Percentiles rank a stretch among this genome's conserved stretches.
phyloP scores from a whole-genome alignment of 257 asterid species.

The Plectranthus barbatus region DNA sequence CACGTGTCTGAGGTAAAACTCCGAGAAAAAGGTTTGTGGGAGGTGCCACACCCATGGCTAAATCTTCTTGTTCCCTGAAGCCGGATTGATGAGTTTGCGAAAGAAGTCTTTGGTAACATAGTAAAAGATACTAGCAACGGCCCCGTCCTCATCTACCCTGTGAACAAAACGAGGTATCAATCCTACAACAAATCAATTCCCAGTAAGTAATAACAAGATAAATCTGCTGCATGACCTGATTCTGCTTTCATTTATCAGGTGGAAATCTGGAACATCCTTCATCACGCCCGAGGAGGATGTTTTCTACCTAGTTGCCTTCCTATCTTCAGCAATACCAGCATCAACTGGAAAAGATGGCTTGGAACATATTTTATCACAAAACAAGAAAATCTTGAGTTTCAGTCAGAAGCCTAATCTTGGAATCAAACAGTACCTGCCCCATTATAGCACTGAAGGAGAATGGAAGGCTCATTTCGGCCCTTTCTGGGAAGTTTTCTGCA shows the following conservation, averaged over 20 bases:
- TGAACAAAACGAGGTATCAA: slow-evolving; percentile 68
- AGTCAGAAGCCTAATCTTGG: slow-evolving; percentile 46
- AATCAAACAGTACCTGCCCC: slow-evolving; percentile 80
- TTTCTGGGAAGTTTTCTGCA: slow-evolving; percentile 58
- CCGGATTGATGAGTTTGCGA: slow-evolving; percentile 54
- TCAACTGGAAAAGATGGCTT: slow-evolving; percentile 65
- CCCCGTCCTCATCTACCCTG: slow-evolving; percentile 83
- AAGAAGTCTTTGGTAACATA: slow-evolving; percentile 63
- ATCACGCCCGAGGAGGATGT: slow-evolving; percentile 73
- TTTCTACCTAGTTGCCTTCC: slow-evolving; percentile 70
- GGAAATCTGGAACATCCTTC: slow-evolving; percentile 72
- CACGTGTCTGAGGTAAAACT: slow-evolving; percentile 69
- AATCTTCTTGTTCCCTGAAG: slow-evolving; percentile 76
- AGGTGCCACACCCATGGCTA: slow-evolving; percentile 93
- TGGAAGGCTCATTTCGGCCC: slow-evolving; percentile 85
- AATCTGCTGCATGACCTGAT: neutral
- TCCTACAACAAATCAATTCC: neutral
- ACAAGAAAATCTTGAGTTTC: slow-evolving; percentile 46
- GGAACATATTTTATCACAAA: slow-evolving; percentile 47
- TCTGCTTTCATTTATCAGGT: slow-evolving; percentile 31
- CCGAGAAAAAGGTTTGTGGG: slow-evolving; percentile 73
- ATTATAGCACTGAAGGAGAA: slow-evolving; percentile 54
- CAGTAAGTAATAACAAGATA: neutral
- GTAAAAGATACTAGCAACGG: slow-evolving; percentile 75
- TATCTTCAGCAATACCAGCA: slow-evolving; percentile 63